Evolutionary conservation across 306 rosid genomes (phyloP).

Genomic region (Oemleria cerasiformis): DNA sequence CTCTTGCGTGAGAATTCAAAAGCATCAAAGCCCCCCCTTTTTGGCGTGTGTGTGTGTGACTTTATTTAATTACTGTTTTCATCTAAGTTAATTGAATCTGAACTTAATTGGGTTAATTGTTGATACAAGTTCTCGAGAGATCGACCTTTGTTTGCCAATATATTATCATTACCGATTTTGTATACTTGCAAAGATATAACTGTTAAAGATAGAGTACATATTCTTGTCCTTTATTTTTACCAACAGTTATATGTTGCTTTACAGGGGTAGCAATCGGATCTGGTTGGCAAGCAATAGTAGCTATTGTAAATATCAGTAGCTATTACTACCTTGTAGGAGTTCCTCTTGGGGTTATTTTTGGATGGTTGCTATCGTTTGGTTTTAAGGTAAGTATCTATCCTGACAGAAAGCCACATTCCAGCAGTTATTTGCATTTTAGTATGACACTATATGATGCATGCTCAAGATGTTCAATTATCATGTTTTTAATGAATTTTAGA

Average conservation of each 20-base stretch:
- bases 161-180: too few relatives aligned
- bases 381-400: conserved; percentile 34
- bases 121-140: too few relatives aligned
- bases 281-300: conserved; percentile 58
- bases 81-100: too few relatives aligned
- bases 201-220: too few relatives aligned
- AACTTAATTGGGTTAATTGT: too few relatives aligned
- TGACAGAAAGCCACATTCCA: not conserved
- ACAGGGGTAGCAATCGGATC: conserved; percentile 70
- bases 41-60: too few relatives aligned
- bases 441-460: not conserved
- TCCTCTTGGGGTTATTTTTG: conserved; percentile 51
- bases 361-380: conserved; percentile 46
- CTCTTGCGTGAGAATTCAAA: too few relatives aligned
- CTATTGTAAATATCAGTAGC: conserved; percentile 58
- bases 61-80: too few relatives aligned
- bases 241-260: conserved; percentile 28
- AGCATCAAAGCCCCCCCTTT: too few relatives aligned
- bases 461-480: not conserved
- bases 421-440: not conserved
- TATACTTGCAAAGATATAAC: too few relatives aligned
- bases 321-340: conserved; percentile 52
- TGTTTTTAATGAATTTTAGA: not conserved
- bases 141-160: too few relatives aligned
- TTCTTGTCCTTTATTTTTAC: too few relatives aligned